Evolutionary conservation across 169 alveolate genomes (phyloP), one percentile per base, ranked within the genome.

Genomic region (Eimeria acervulina): DNA sequence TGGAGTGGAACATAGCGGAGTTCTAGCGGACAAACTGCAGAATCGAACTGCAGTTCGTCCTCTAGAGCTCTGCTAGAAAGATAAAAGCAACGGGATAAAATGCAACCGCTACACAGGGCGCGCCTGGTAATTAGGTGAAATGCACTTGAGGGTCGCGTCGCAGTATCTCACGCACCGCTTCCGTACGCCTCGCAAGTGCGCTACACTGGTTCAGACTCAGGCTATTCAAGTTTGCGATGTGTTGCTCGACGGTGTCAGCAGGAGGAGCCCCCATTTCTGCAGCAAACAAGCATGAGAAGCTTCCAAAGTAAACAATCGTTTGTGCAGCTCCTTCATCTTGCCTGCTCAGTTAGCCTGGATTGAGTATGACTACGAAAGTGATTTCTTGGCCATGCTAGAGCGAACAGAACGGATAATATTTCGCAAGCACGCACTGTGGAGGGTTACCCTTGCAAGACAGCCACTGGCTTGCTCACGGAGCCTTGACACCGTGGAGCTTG

Each of bases 231-330:
- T 87, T 63, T 21, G 51, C 81, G 33, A 87, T 63, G 59, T 87
- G 81, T 38, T 87, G 93, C 61, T 87, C 81, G 52, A 63, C 93
- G 42, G 81, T 63, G 55, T 40, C 80, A 23, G 81, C 81, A 31
- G 93, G 17, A 40, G 93, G 66, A 40, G 93, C 93, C 83, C 63
- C 93, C 93, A 87, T 87, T 61, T n/a, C 93, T 87, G 80, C 40
- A 40, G 7, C 76, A 31, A 52, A 31, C 85, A 36, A 31, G 15
- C 88, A 26, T 12, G 10, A 6, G 5, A 23, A 19, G 13, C 63
- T 15, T 13, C 6, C 40, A 23, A 44, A 38, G 21, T 76, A 42
- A 15, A 70, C 47, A 17, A 36, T 31, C 47, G 47, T 10, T 17
- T 5, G 4, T 13, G 13, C 28, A 33, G 81, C 47, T 70, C 26